phyloP scores from a whole-genome alignment of 2,329 filamentous ascomycete genomes.

The Aspergillus pseudonomiae region DNA sequence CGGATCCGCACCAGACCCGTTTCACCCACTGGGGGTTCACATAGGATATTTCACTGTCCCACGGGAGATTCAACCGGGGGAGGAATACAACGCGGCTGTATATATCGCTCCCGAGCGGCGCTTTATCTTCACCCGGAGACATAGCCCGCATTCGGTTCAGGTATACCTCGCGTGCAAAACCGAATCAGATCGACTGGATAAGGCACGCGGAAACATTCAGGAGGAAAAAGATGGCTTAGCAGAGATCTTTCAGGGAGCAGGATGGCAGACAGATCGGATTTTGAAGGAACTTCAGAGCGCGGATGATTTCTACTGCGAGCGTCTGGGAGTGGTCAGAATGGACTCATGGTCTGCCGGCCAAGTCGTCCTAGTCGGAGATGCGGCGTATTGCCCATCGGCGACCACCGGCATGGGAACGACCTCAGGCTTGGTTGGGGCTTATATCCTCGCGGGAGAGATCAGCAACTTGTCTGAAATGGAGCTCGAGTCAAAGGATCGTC shows the following conservation, averaged over 20 bases:
- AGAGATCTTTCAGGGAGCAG: conserved; percentile 46
- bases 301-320: conserved; percentile 53
- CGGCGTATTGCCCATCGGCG: conserved; percentile 38
- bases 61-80: conserved; percentile 20
- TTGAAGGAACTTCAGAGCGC: conserved; percentile 45
- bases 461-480: conserved; percentile 14
- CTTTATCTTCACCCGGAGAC: conserved; percentile 24
- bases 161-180: conserved; percentile 36
- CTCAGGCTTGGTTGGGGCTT: conserved; percentile 46
- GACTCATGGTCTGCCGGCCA: conserved; percentile 50
- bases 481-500: conserved; percentile 16
- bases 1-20: conserved; percentile 19
- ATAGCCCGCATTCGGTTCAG: conserved; percentile 36
- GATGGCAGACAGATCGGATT: conserved; percentile 52
- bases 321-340: conserved; percentile 50
- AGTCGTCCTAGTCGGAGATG: conserved; percentile 45
- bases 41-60: conserved; percentile 44
- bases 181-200: conserved; percentile 26
- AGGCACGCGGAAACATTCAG: conserved; percentile 34
- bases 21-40: conserved; percentile 30
- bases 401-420: conserved; percentile 41
- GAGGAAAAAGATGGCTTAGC: conserved; percentile 46
- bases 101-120: conserved; percentile 40
- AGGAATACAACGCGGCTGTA: conserved; percentile 26
- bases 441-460: conserved; percentile 59